A percentile compares a stretch with the other conserved stretches of the same genome.
These are phyloP conservation scores for Clohesyomyces aquaticus DNA, from an alignment of 495 filamentous ascomycete genomes.

Conservation along the genomic window DNA sequence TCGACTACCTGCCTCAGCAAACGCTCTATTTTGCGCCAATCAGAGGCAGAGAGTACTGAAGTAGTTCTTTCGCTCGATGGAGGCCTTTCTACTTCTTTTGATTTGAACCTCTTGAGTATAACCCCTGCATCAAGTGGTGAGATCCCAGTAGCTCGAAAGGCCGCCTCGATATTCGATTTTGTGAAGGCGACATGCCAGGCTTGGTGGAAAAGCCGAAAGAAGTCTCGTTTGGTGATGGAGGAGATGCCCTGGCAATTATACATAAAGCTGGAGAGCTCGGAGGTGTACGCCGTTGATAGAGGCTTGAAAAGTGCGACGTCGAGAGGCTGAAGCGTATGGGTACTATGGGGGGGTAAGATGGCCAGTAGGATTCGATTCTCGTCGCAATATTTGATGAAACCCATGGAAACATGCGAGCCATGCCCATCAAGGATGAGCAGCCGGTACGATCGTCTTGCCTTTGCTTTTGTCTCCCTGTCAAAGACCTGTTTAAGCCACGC, in stretches of 20 bases:
- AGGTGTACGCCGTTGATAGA: conserved; percentile 16
- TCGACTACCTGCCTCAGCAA: conserved; percentile 8
- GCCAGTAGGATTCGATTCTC: conserved; percentile 25
- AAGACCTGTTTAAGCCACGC: conserved; percentile 27
- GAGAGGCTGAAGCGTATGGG: conserved; percentile 35
- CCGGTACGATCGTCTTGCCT: conserved; percentile 18
- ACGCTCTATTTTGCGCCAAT: conserved; percentile 18
- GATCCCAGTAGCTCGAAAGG: conserved; percentile 11
- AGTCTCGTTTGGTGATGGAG: conserved; percentile 18
- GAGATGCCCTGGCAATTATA: conserved; percentile 9
- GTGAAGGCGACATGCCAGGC: background rate
- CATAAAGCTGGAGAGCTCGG: conserved; percentile 10
- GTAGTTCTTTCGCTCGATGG: conserved; percentile 10
- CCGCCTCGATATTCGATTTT: background rate
- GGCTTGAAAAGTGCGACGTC: conserved; percentile 26
- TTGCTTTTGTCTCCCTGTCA: conserved; percentile 27
- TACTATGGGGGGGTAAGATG: too few species aligned
- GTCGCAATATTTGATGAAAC: conserved; percentile 34
- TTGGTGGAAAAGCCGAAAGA: conserved; percentile 15
- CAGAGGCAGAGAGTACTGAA: conserved; percentile 10
- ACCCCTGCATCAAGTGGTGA: background rate
- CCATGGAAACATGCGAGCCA: conserved; percentile 31
- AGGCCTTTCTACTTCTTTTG: background rate
- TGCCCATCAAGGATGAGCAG: conserved; percentile 37
- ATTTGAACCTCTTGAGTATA: conserved; percentile 12